A percentile compares a stretch with the other conserved stretches of the same genome.
These are phyloP conservation scores for Claviceps africana DNA, from an alignment of 2,329 filamentous ascomycete genomes.

Conservation along the genomic window DNA sequence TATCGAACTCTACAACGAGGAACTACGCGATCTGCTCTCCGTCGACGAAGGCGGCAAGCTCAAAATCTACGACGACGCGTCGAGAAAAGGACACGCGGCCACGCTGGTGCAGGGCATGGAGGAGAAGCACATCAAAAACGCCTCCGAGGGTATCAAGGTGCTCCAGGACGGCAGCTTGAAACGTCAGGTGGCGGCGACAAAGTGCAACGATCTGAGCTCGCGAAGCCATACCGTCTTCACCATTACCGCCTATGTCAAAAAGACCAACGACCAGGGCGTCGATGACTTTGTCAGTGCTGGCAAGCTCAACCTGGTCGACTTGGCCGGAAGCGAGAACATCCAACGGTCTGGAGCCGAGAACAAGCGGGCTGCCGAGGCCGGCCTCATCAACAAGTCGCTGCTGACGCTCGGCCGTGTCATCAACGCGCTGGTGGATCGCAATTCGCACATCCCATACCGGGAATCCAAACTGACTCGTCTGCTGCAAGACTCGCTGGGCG, in stretches of 20 bases:
- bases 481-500: constrained; percentile 90
- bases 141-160: constrained; percentile 73
- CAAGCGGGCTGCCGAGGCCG: constrained; percentile 89
- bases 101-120: constrained; percentile 97
- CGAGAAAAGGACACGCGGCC: constrained; percentile 67
- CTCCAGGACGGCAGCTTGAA: constrained; percentile 82
- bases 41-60: constrained; percentile 71
- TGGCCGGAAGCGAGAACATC: constrained; percentile 96
- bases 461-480: constrained; percentile 94
- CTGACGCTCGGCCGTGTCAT: constrained; percentile 92
- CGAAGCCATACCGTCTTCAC: constrained; percentile 97
- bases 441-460: constrained; percentile 75
- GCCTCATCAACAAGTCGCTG: constrained; percentile 94
- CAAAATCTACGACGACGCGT: constrained; percentile 89
- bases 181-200: constrained; percentile 97
- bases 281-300: constrained; percentile 84
- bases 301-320: constrained; percentile 90
- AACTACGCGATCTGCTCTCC: constrained; percentile 78
- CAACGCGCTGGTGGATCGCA: constrained; percentile 86
- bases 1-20: constrained; percentile 97
- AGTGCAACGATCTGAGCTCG: constrained; percentile 96
- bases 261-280: constrained; percentile 63
- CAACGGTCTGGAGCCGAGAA: constrained; percentile 94
- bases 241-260: constrained; percentile 81
- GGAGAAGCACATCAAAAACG: constrained; percentile 79